Evolutionary conservation across 495 filamentous ascomycete species (phyloP), one percentile per base, ranked within the genome.

Genomic region (Penicillium lividum): DNA sequence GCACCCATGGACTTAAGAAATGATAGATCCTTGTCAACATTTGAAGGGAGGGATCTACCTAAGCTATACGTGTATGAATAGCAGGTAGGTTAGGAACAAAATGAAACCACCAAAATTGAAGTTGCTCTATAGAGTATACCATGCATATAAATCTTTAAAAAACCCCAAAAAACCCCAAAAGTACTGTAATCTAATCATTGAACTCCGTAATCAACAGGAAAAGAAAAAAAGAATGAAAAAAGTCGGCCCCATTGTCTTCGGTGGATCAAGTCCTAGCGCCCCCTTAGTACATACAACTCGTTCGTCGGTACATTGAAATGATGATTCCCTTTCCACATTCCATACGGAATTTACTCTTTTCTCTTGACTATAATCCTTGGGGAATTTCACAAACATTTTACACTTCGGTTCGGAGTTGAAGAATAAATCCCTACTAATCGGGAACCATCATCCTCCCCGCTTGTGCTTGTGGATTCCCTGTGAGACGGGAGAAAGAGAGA

Each of bases 211-310:
- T 50, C 18, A 3, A 40, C 4, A 16, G n/a, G 15, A n/a, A 5
- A 16, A 40, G 9, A 40, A n/a, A 11, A 43, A 34, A 31, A 33
- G 13, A 36, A 58, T 31, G 59, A 51, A 47, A 9, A 16, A n/a
- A 18, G 28, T 49, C 43, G 59, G 47, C 43, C 53, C 56, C 55
- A 55, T 62, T 51, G 13, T 54, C 22, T 22, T 22, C 22, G 13
- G 63, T 65, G 63, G 63, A 65, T 62, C 62, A 22, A 22, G 8
- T 13, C 52, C 45, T 59, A 58, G 62, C 43, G 62, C 42, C 40
- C 44, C 38, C 22, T 46, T 40, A 40, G 38, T 40, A 40, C n/a
- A 5, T 40, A 40, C 38, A 15, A 40, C 15, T 40, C 38, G 15
- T 40, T 40, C 13, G 38, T 40, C 22, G 22, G 22, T 22, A 22